These are phyloP conservation scores for Fomitopsis pulvina DNA, from an alignment of 768 basidiomycete species.

Conservation along the genomic window DNA sequence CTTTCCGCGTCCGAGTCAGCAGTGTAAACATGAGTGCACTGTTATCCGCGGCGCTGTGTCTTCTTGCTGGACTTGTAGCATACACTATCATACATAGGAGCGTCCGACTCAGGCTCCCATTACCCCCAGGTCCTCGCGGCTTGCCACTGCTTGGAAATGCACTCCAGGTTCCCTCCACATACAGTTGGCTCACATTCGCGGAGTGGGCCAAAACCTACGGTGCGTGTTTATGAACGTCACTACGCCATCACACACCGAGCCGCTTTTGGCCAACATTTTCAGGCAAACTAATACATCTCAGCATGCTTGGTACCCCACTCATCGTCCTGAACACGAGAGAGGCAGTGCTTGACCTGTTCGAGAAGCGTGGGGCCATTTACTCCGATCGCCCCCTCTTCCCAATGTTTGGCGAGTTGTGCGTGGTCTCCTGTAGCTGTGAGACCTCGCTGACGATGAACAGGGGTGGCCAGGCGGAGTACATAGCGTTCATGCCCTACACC, in stretches of 20 bases:
- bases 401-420: constrained; percentile 66
- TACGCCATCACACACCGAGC: too few species aligned
- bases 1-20: too few species aligned
- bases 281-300: constrained; percentile 14
- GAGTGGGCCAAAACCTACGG: constrained; percentile 5
- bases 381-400: constrained; percentile 30
- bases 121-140: constrained; percentile 20
- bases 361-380: constrained; percentile 15
- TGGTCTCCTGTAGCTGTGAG: constrained; percentile 12
- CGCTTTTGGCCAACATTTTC: constrained; percentile 3
- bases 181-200: neutral
- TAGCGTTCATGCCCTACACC: constrained; percentile 14
- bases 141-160: constrained; percentile 21
- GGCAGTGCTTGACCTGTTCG: constrained; percentile 13
- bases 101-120: neutral
- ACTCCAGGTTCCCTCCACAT: constrained; percentile 1
- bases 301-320: constrained; percentile 10
- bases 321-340: constrained; percentile 10
- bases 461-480: constrained; percentile 6
- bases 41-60: neutral
- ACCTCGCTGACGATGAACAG: neutral
- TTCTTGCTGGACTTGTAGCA: neutral
- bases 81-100: neutral
- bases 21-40: too few species aligned
- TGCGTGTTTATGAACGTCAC: neutral